Base-by-base conservation (phyloP, 768 basidiomycete genomes). In the Psilocybe subaeruginosa region DNA sequence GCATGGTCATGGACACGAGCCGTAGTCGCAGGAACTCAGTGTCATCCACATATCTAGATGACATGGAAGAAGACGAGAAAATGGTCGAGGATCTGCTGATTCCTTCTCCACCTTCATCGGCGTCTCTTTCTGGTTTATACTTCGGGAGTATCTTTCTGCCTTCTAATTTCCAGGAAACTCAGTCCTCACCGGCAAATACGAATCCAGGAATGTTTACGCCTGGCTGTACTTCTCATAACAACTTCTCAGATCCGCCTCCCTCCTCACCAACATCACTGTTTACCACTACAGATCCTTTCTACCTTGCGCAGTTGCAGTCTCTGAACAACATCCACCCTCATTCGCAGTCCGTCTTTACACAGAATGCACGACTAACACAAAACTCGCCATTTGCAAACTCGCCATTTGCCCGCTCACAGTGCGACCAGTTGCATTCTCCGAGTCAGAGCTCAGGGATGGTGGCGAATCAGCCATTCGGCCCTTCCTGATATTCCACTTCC, bases 51-150 rank as follows among this genome's bases (percentile, higher is more conserved):
- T 47, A 31, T 48, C 23, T 45, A 27, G 45, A 60, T 16, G 54
- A 58, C 31, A 53, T 52, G 8, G 61, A 62, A 30, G 56, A 62
- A 23, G 61, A 62, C 33, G 61, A 62, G 30, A 45, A 29, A 27
- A 58, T 58, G 56, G 61, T 62, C 4, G 61, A 62, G 41, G 61
- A 62, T 9, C 29, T 62, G n/a, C 56, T 62, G 29, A 57, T 58
- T 4, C 56, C 56, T 17, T 17, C 45, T n/a, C 45, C 61, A 12
- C 43, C 54, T 30, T 39, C 35, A n/a, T 47, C 61, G 19, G 33
- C 50, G 33, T 53, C 61, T 14, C 48, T 54, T 30, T 54, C 54
- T 19, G 47, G 35, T 23, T 45, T 43, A 6, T 41, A 43, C 17
- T n/a, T 53, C 3, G 51, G 31, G 8, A 37, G 31, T 17, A n/a